Base-by-base conservation (phyloP, 495 filamentous ascomycete genomes). In the Trichocladium uniseriatum region DNA sequence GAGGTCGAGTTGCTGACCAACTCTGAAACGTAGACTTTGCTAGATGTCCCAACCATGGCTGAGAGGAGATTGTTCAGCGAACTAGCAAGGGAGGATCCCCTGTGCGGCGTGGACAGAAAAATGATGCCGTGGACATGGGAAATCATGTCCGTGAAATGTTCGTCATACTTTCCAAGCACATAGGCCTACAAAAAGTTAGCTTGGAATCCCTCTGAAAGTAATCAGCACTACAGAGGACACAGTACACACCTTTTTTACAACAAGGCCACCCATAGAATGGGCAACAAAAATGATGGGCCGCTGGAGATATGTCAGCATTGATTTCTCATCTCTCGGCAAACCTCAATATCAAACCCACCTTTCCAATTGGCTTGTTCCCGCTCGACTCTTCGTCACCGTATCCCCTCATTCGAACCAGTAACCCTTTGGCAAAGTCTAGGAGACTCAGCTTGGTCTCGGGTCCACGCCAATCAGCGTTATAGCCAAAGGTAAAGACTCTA, bases 391-490 rank as follows among this genome's bases (percentile, higher is more conserved):
- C 10, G 38, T 42, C 22, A 4, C 41, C 41, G 19, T 32, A 43
- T n/a, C 27, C 27, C 4, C 41, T 43, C 41, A 43, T 43, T 2
- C 41, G 41, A 4, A 32, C 28, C 24, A 43, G 27, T 9, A 43
- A 6, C 5, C 16, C 24, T 15, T 32, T 43, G 16, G 27, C 24
- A 20, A 43, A 43, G 7, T 43, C 41, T 15, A 43, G 13, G 8
- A 43, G 31, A 27, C 27, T 32, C 27, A 43, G 41, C 7, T 14
- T 31, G 8, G 27, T 31, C 19, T 43, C 41, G 3, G 41, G 27
- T 3, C 41, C 41, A 43, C 41, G 41, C 27, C 24, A 43, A 27
- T 43, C 32, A n/a, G 41, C 41, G 19, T 43, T 32, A 22, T 43
- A 43, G 6, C 41, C 41, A 15, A 43, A 43, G 0, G 27, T 43